Base-by-base conservation (phyloP, 2,329 filamentous ascomycete genomes). In the Penicillium crustosum region DNA sequence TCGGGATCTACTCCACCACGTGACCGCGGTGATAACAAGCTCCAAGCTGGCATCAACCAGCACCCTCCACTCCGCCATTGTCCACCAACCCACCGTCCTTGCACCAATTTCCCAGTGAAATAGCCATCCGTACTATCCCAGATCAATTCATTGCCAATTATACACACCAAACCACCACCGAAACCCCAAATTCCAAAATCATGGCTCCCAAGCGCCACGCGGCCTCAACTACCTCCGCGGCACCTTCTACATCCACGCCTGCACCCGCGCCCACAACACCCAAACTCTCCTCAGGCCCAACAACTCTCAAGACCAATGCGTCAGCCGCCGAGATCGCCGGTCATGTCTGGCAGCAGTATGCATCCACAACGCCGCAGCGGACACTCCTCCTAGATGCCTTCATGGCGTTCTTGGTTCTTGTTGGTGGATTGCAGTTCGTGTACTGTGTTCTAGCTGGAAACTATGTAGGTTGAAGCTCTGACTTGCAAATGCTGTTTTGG, bases 391-490 rank as follows among this genome's bases (percentile, higher is more conserved):
- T 97, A 61, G 94, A 99, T 75, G 84, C 85, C 36, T 99, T 99
- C 76, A 87, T 99, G 85, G 85, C 78, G 4, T 99, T 97, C 75
- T 80, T 99, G 58, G 86, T 94, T 23, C 82, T 88, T 1, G 90
- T 96, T 5, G 94, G 92, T 50, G 91, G 81, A n/a, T 75, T 97
- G 69, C 94, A 99, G 78, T 97, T 99, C 76, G 75, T 90, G 59
- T 99, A 99, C 78, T 97, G 93, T 74, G 81, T 97, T 55, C 71
- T 97, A 66, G 91, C 87, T 54, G 94, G 94, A 65, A 97, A 97
- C 78, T 99, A 93, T 71, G 94, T 99, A 84, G 61, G 91, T 85
- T 48, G 35, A 58, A 29, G 31, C 44, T 21, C 41, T 35, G 27
- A 7, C 44, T 23, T 5, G 45, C 19, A 35, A 21, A 48, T 35